Evolutionary conservation across 164 flowering plant genomes (phyloP).

Genomic region (Sedum album): DNA sequence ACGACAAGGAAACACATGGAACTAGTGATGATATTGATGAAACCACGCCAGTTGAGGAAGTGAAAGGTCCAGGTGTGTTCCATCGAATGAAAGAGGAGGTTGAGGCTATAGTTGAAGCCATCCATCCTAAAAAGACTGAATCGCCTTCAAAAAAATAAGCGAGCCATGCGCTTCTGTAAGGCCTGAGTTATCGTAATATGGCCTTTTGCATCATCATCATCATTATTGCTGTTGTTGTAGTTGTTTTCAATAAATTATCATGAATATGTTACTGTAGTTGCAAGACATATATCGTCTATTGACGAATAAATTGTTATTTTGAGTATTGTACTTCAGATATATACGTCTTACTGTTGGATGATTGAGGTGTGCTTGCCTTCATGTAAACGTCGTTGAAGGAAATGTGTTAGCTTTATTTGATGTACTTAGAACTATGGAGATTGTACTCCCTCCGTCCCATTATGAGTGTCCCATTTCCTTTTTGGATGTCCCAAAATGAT

Average conservation of each 20-base stretch:
- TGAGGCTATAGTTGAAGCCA: slow-evolving; percentile 21
- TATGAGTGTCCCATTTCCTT: no score
- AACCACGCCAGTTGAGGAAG: slow-evolving; percentile 24
- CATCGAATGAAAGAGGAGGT: slow-evolving; percentile 37
- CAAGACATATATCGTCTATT: not conserved
- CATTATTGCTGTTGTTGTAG: not conserved
- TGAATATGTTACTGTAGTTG: not conserved
- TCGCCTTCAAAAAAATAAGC: not conserved
- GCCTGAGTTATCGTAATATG: no score
- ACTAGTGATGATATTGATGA: slow-evolving; percentile 31
- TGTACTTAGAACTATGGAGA: no score
- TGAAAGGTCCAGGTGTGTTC: slow-evolving; percentile 35
- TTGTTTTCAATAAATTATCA: not conserved
- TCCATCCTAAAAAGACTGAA: slow-evolving; percentile 21
- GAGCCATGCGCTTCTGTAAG: no score
- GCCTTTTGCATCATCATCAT: no score
- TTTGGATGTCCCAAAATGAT: no score
- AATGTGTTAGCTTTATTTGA: no score
- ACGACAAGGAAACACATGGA: slow-evolving; percentile 43
- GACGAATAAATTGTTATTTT: not conserved
- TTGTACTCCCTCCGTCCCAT: no score
- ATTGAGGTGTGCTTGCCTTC: no score
- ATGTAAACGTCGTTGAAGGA: no score
- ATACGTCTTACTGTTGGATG: no score
- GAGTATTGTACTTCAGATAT: no score